Percentiles rank a stretch among this genome's conserved stretches.
Evolutionary conservation across 352 stramenopile genomes (phyloP).

Genomic region (Thalassiosira livingstoniorum): DNA sequence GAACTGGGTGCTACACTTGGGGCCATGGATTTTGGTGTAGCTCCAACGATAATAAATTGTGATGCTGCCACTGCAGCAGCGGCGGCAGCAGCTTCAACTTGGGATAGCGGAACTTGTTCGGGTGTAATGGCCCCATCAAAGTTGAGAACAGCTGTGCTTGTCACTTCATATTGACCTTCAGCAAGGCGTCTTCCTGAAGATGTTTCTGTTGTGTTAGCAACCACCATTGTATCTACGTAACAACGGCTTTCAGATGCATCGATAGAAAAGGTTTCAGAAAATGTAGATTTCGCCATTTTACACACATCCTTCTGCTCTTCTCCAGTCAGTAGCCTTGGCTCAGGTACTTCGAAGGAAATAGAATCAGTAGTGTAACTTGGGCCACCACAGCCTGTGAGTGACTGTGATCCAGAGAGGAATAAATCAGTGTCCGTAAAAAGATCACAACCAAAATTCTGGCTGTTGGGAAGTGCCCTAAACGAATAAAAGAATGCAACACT

Average conservation of each 20-base stretch:
- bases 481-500: no score
- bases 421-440: constrained; percentile 41
- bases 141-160: background rate
- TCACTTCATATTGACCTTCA: constrained; percentile 10
- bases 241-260: constrained; percentile 36
- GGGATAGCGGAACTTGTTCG: background rate
- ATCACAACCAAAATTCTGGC: constrained; percentile 38
- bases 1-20: constrained; percentile 51
- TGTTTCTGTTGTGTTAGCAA: no score
- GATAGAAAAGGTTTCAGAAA: constrained; percentile 32
- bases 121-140: constrained; percentile 34
- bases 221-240: constrained; percentile 36
- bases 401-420: constrained; percentile 15
- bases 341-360: no score
- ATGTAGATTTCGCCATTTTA: constrained; percentile 31
- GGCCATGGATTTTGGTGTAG: constrained; percentile 48
- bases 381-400: constrained; percentile 34
- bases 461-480: constrained; percentile 44
- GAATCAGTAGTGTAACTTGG: no score
- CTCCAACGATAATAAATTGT: constrained; percentile 45
- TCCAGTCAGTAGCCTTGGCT: constrained; percentile 44
- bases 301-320: constrained; percentile 61
- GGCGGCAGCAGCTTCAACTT: constrained; percentile 19
- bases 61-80: constrained; percentile 43
- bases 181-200: no score